Evolutionary conservation across 2,329 filamentous ascomycete species (phyloP).

Genomic region (Colletotrichum tamarilloi): DNA sequence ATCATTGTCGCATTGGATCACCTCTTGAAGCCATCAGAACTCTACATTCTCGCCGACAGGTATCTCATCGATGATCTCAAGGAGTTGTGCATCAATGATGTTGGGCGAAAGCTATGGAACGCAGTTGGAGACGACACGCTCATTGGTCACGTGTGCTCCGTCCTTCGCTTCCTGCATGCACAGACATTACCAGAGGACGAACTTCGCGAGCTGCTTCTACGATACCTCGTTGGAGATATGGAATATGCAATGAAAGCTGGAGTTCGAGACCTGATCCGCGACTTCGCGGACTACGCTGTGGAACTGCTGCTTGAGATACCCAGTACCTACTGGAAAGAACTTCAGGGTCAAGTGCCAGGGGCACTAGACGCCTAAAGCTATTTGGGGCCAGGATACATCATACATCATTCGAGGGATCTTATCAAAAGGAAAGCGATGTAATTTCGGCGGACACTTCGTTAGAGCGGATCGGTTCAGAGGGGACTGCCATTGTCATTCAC

Average conservation of each 20-base stretch:
- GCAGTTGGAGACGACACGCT: neutral
- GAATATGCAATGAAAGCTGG: neutral
- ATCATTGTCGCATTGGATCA: accelerated
- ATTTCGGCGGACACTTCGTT: too few species aligned
- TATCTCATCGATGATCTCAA: neutral
- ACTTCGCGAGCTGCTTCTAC: neutral
- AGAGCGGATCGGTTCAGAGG: too few species aligned
- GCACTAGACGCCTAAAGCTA: too few species aligned
- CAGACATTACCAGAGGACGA: neutral
- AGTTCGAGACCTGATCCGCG: neutral
- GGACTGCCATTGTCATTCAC: too few species aligned
- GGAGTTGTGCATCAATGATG: neutral
- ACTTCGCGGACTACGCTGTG: neutral
- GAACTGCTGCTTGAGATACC: neutral
- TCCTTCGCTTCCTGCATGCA: neutral
- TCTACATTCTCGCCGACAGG: neutral
- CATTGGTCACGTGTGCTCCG: neutral
- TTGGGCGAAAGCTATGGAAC: neutral
- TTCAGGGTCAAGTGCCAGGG: neutral
- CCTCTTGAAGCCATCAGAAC: neutral
- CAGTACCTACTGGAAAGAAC: neutral
- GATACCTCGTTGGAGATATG: neutral
- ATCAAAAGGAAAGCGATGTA: too few species aligned
- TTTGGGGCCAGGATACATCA: accelerated
- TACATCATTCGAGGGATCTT: neutral